phyloP scores from a whole-genome alignment of 768 basidiomycete species.

The Cystobasidium tubakii region DNA sequence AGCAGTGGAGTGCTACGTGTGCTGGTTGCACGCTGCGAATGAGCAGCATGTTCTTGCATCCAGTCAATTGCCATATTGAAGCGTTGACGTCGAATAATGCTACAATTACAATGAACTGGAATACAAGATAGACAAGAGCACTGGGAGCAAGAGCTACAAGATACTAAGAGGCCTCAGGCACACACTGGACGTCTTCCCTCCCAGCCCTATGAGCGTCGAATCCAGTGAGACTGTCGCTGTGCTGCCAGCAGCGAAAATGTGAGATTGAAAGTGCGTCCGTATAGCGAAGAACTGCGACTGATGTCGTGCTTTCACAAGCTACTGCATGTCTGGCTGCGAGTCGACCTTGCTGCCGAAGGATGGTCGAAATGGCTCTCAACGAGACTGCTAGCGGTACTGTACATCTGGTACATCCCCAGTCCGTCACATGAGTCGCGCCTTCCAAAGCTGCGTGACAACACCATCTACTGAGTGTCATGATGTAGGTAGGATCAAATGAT shows the following conservation, averaged over 20 bases:
- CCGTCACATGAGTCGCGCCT: too few species aligned
- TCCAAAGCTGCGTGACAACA: too few species aligned
- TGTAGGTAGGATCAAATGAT: background rate
- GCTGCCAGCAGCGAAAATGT: conserved; percentile 8
- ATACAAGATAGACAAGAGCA: too few species aligned
- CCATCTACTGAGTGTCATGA: background rate
- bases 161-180: too few species aligned
- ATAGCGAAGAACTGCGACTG: background rate
- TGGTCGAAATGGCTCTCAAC: conserved; percentile 2
- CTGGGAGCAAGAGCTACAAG: too few species aligned
- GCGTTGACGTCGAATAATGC: too few species aligned
- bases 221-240: background rate
- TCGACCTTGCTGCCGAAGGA: background rate
- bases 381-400: background rate
- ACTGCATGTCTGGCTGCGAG: conserved; percentile 14
- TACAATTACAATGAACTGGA: too few species aligned
- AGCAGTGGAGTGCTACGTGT: too few species aligned
- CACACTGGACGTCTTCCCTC: background rate
- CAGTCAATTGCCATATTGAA: too few species aligned
- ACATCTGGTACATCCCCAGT: conserved; percentile 12
- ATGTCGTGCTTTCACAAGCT: background rate
- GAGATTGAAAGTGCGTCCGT: background rate
- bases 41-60: too few species aligned
- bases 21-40: too few species aligned
- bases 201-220: conserved; percentile 16